These are phyloP conservation scores for Pleurotus djamor DNA, from an alignment of 768 basidiomycete genomes.

Conservation along the genomic window DNA sequence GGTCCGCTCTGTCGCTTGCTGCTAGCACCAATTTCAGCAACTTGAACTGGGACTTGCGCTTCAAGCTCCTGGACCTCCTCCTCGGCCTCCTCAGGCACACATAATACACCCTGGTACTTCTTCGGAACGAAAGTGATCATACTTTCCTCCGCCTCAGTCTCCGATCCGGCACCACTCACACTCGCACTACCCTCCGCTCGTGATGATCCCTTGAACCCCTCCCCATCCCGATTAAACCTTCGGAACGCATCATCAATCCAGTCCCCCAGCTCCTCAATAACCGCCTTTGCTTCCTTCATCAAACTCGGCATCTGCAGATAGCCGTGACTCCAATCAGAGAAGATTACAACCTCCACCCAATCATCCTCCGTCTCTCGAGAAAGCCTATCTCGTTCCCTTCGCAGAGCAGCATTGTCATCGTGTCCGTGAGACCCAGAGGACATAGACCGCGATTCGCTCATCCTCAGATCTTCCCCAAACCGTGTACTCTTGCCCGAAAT, in stretches of 20 bases:
- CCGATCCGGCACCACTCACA: conserved; percentile 32
- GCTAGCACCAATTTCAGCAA: conserved; percentile 10
- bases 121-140: conserved; percentile 73
- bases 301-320: conserved; percentile 93
- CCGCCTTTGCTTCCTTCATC: conserved; percentile 77
- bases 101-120: conserved; percentile 28
- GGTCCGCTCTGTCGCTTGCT: conserved; percentile 51
- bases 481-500: conserved; percentile 60
- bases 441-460: conserved; percentile 31
- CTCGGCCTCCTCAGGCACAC: conserved; percentile 7
- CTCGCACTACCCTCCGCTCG: neutral
- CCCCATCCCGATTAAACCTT: conserved; percentile 21
- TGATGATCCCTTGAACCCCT: neutral
- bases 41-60: no score
- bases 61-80: neutral
- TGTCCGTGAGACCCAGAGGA: conserved; percentile 20
- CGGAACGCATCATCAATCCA: conserved; percentile 87
- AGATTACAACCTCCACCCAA: conserved; percentile 92
- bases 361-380: conserved; percentile 80
- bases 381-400: conserved; percentile 59
- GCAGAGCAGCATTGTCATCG: conserved; percentile 35
- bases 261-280: conserved; percentile 80
- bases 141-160: conserved; percentile 68
- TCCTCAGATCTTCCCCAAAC: conserved; percentile 61
- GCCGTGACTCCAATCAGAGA: conserved; percentile 97